Conservation (phyloP, 768 basidiomycete species). For the Inosperma sp. region DNA sequence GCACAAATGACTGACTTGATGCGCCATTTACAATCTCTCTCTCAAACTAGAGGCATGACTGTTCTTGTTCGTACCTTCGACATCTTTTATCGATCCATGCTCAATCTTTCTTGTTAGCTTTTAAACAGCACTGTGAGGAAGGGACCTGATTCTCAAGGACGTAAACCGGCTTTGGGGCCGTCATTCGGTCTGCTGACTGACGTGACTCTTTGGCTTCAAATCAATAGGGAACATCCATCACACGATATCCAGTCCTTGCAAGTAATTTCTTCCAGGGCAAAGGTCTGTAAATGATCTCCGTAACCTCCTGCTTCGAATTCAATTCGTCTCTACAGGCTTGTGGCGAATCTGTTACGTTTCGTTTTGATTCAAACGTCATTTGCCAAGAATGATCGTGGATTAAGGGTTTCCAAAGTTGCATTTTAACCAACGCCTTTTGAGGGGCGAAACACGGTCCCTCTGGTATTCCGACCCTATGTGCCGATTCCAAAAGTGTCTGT, state of each 20-base stretch:
- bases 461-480: too few species aligned
- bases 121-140: conserved; percentile 51
- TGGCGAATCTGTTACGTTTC: neutral
- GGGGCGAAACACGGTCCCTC: too few species aligned
- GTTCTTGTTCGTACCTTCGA: conserved; percentile 46
- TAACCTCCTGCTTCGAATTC: neutral
- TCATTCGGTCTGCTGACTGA: conserved; percentile 72
- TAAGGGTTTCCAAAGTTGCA: too few species aligned
- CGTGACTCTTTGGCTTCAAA: conserved; percentile 62
- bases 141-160: conserved; percentile 21
- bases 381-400: neutral
- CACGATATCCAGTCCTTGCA: conserved; percentile 10
- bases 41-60: conserved; percentile 40
- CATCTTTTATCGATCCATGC: neutral
- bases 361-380: conserved; percentile 1
- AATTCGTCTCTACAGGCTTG: conserved; percentile 8
- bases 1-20: conserved; percentile 70
- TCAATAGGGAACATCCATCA: conserved; percentile 4
- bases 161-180: conserved; percentile 72
- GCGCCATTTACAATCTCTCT: conserved; percentile 51
- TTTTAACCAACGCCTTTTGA: too few species aligned
- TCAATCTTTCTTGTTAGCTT: conserved; percentile 37
- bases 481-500: too few species aligned
- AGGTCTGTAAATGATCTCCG: conserved; percentile 9
- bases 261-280: conserved; percentile 21